Evolutionary conservation across 805 yeast species (phyloP).

Genomic region (Candida gorgasii): DNA sequence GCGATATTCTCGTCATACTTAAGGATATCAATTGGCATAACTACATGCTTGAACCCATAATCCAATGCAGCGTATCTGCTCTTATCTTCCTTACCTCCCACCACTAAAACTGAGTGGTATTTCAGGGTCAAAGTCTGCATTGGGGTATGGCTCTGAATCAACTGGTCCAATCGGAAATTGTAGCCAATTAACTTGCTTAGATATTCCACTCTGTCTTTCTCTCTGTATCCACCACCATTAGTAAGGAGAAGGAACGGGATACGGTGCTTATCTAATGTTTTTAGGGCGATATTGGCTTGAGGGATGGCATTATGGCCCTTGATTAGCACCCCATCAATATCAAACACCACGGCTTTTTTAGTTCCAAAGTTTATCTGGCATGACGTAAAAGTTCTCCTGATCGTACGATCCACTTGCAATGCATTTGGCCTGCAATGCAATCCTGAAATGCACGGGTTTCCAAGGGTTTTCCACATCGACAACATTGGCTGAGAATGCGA

Average conservation of each 20-base stretch:
- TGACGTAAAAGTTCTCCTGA: no score
- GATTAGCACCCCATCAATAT: constrained; percentile 84
- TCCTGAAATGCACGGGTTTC: no score
- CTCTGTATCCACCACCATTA: constrained; percentile 86
- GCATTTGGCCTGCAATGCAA: no score
- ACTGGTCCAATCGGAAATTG: constrained; percentile 70
- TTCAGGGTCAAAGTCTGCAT: constrained; percentile 24
- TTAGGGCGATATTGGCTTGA: constrained; percentile 61
- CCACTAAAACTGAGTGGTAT: constrained; percentile 63
- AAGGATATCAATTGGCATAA: constrained; percentile 72
- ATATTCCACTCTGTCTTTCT: constrained; percentile 50
- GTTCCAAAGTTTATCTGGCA: not conserved
- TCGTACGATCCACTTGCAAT: not conserved
- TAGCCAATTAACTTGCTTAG: constrained; percentile 27
- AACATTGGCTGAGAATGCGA: no score
- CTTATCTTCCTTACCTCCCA: constrained; percentile 76
- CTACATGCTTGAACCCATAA: constrained; percentile 78
- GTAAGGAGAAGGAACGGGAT: constrained; percentile 84
- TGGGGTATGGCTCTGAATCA: constrained; percentile 80
- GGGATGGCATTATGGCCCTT: constrained; percentile 71
- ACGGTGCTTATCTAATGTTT: constrained; percentile 48
- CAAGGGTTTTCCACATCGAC: no score
- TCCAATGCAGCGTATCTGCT: constrained; percentile 70
- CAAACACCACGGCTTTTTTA: constrained; percentile 32
- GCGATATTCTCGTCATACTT: constrained; percentile 57